A percentile compares a stretch with the other conserved stretches of the same genome.
Conservation (phyloP, 1,139 yeast species). For the Yamadazyma taylorii region DNA sequence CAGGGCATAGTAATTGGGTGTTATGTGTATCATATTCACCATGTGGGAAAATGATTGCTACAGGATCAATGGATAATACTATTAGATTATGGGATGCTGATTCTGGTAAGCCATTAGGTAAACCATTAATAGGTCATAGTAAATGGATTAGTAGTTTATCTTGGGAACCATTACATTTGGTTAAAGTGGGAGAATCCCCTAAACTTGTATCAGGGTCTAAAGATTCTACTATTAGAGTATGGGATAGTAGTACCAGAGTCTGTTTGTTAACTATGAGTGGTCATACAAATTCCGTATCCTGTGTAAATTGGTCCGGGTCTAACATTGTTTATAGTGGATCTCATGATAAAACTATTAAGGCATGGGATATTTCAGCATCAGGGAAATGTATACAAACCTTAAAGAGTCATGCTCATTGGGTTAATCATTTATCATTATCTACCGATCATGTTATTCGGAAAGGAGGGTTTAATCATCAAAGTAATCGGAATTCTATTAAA, state of each 20-base stretch:
- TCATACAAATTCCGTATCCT: constrained; percentile 84
- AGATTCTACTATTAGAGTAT: constrained; percentile 84
- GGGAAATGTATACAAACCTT: constrained; percentile 81
- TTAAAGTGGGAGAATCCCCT: constrained; percentile 62
- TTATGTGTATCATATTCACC: constrained; percentile 93
- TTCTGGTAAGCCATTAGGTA: constrained; percentile 75
- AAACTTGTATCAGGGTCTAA: constrained; percentile 86
- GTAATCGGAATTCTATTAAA: constrained; percentile 21
- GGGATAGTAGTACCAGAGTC: constrained; percentile 81
- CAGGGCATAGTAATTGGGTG: constrained; percentile 94
- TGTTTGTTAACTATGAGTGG: constrained; percentile 79
- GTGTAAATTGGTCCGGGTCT: constrained; percentile 95
- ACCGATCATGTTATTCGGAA: constrained; percentile 86
- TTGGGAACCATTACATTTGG: constrained; percentile 94
- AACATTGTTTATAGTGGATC: constrained; percentile 87
- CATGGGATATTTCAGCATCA: constrained; percentile 78
- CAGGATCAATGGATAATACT: constrained; percentile 95
- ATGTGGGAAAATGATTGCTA: constrained; percentile 86
- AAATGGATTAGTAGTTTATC: constrained; percentile 88
- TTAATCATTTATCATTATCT: constrained; percentile 86
- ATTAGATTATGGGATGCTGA: constrained; percentile 83
- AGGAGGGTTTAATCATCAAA: constrained; percentile 44
- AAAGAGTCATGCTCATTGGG: constrained; percentile 96
- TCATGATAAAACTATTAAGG: constrained; percentile 90
- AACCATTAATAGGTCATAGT: constrained; percentile 73